Evolutionary conservation across 2,329 filamentous ascomycete species (phyloP).

Genomic region (Verticillium isaacii): DNA sequence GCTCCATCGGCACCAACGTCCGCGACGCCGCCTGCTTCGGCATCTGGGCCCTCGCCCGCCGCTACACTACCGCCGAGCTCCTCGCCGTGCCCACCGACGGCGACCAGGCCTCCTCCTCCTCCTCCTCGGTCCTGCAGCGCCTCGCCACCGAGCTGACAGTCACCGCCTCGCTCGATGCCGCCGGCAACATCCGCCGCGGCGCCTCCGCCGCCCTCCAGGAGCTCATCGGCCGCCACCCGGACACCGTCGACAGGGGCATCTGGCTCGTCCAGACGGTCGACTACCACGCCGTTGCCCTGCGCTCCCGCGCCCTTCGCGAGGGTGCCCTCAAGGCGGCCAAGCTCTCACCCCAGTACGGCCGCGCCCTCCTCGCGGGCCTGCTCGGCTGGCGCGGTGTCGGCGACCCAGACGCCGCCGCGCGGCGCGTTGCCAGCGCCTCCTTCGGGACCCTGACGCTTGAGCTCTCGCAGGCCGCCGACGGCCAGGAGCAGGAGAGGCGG

Average conservation of each 20-base stretch:
- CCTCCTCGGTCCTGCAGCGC: conserved; percentile 63
- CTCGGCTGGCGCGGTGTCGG: conserved; percentile 86
- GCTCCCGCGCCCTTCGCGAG: conserved; percentile 73
- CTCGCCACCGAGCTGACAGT: conserved; percentile 78
- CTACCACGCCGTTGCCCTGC: conserved; percentile 87
- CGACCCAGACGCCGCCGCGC: conserved; percentile 68
- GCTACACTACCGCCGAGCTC: conserved; percentile 79
- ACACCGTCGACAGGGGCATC: conserved; percentile 78
- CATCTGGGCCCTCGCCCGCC: conserved; percentile 84
- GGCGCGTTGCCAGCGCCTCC: conserved; percentile 65
- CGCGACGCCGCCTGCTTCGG: conserved; percentile 95
- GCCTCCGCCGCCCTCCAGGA: conserved; percentile 93
- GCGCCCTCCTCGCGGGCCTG: conserved; percentile 64
- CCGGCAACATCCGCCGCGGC: conserved; percentile 88
- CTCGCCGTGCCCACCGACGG: conserved; percentile 52
- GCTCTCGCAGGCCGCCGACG: conserved; percentile 21
- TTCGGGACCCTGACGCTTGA: conserved; percentile 56
- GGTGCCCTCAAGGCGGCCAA: conserved; percentile 66
- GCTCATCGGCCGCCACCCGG: conserved; percentile 85
- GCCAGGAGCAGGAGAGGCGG: conserved; percentile 7
- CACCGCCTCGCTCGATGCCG: conserved; percentile 79
- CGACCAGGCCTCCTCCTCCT: conserved; percentile 33
- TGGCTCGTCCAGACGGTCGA: conserved; percentile 83
- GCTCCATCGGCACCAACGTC: conserved; percentile 81
- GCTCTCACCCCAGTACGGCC: conserved; percentile 66